Evolutionary conservation across 2,329 filamentous ascomycete genomes (phyloP).

Genomic region (Lasiodiplodia sp.): DNA sequence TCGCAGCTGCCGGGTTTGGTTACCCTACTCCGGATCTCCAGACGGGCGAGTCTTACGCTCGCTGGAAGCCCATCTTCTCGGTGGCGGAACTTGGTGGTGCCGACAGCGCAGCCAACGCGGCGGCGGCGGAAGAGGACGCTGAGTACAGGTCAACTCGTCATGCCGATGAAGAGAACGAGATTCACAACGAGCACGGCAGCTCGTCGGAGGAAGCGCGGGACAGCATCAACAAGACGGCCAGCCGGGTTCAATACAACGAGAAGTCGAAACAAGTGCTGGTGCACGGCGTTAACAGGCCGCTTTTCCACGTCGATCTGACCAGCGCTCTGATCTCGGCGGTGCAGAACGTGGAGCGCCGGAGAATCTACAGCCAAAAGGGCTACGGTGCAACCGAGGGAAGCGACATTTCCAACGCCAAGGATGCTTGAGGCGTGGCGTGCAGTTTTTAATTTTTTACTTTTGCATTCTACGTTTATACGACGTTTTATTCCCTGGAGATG

Average conservation of each 20-base stretch:
- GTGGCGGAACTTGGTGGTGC: slow-evolving; percentile 84
- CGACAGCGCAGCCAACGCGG: slow-evolving; percentile 72
- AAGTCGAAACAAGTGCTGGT: slow-evolving; percentile 63
- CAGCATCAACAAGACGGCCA: slow-evolving; percentile 42
- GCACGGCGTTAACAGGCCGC: slow-evolving; percentile 84
- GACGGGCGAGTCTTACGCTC: slow-evolving; percentile 61
- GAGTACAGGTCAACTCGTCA: slow-evolving; percentile 15
- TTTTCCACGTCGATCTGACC: slow-evolving; percentile 94
- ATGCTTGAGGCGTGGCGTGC: background rate
- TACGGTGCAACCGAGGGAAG: slow-evolving; percentile 24
- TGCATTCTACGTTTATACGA: slow-evolving; percentile 16
- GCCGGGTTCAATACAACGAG: slow-evolving; percentile 35
- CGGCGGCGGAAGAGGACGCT: slow-evolving; percentile 60
- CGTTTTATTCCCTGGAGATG: background rate
- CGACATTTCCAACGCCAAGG: slow-evolving; percentile 14
- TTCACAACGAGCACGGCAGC: slow-evolving; percentile 8
- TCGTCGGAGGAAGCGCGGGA: slow-evolving; percentile 27
- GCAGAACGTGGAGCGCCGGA: slow-evolving; percentile 70
- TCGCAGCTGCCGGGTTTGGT: slow-evolving; percentile 87
- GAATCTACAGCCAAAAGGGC: slow-evolving; percentile 19
- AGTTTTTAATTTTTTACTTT: background rate
- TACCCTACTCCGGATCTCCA: slow-evolving; percentile 69
- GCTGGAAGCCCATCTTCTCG: slow-evolving; percentile 95
- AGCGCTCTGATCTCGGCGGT: slow-evolving; percentile 88
- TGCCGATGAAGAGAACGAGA: slow-evolving; percentile 28